phyloP scores from a whole-genome alignment of 2,329 filamentous ascomycete genomes.

The Neurospora crassa region DNA sequence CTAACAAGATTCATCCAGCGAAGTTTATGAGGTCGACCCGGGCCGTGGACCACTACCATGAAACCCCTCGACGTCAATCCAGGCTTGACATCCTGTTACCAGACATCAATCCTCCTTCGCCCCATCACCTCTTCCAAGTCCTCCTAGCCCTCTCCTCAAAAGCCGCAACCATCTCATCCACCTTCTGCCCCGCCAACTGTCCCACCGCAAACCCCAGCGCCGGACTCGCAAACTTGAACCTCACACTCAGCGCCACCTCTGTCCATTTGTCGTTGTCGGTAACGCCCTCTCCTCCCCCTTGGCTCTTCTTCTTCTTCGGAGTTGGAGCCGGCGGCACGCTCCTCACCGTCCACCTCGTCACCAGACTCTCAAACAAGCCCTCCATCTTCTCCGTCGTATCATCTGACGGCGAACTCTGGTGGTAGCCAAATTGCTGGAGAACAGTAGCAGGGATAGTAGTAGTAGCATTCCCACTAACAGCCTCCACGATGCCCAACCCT shows the following conservation, averaged over 20 bases:
- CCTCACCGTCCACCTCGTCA: slow-evolving; percentile 59
- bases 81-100: neutral
- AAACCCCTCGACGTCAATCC: neutral
- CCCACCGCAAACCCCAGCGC: slow-evolving; percentile 74
- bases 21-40: neutral
- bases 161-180: slow-evolving; percentile 80
- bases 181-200: slow-evolving; percentile 75
- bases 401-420: neutral
- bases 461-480: slow-evolving; percentile 53
- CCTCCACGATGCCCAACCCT: slow-evolving; percentile 53
- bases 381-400: slow-evolving; percentile 18
- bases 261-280: slow-evolving; percentile 37
- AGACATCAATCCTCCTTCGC: neutral
- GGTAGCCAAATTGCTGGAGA: slow-evolving; percentile 20
- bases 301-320: too few species aligned
- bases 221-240: slow-evolving; percentile 83
- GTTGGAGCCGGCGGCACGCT: slow-evolving; percentile 31
- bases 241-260: slow-evolving; percentile 65
- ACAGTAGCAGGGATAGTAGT: slow-evolving; percentile 33
- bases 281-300: slow-evolving; percentile 12
- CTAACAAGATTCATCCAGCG: neutral
- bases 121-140: slow-evolving; percentile 27
- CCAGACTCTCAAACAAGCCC: slow-evolving; percentile 55
- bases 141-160: slow-evolving; percentile 74
- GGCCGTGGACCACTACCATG: neutral